Percentiles rank a stretch among this genome's conserved stretches.
Evolutionary conservation across 78 protist genomes (phyloP).

Genomic region (Neovahlkampfia damariscottae): DNA sequence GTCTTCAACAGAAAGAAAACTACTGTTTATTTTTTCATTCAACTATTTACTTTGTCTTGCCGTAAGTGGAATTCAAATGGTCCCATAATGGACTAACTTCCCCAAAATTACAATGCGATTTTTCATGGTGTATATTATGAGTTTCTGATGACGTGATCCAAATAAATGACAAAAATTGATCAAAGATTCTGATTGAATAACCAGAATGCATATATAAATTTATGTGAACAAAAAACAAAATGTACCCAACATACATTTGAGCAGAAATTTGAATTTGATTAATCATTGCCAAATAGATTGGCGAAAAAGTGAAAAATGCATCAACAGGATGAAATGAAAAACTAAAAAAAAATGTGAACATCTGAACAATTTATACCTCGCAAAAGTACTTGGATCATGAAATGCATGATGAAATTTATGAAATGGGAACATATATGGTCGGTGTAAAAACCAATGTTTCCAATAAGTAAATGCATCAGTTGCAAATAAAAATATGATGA

Average conservation of each 20-base stretch:
- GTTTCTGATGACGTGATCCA: neutral
- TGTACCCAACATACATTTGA: conserved; percentile 1
- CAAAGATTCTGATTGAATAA: neutral
- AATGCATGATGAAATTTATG: conserved; percentile 6
- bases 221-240: neutral
- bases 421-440: neutral
- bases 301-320: conserved; percentile 7
- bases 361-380: no score
- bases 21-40: no score
- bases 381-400: conserved; percentile 8
- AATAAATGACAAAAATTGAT: neutral
- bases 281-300: no score
- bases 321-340: conserved; percentile 1
- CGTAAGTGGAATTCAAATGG: neutral
- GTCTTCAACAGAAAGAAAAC: no score
- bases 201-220: conserved; percentile 15
- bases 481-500: neutral
- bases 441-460: conserved; percentile 8
- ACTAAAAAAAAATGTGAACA: no score
- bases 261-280: neutral
- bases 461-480: conserved; percentile 1
- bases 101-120: conserved; percentile 10
- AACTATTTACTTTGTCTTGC: no score
- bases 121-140: conserved; percentile 7
- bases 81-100: conserved; percentile 10